Percentiles rank a stretch among this genome's conserved stretches.
These are phyloP conservation scores for Strobilomyces echinocephalus DNA, from an alignment of 768 basidiomycete genomes.

Conservation along the genomic window DNA sequence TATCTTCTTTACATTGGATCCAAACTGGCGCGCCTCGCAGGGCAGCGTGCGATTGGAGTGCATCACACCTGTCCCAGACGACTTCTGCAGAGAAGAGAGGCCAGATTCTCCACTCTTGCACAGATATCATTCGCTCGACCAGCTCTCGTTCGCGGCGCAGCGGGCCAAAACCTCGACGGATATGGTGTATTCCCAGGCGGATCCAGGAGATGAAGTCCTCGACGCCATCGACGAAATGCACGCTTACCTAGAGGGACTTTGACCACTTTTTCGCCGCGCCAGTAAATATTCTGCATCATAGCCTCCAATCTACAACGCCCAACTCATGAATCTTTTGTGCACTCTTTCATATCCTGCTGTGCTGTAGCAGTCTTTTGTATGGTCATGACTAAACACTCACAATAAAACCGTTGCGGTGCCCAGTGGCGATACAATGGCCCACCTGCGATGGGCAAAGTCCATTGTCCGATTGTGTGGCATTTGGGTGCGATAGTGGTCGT, in stretches of 20 bases:
- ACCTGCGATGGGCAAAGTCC: conserved; percentile 8
- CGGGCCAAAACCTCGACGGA: neutral
- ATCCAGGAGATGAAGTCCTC: neutral
- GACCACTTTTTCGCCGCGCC: conserved; percentile 3
- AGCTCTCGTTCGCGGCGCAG: conserved; percentile 8
- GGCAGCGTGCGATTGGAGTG: conserved; percentile 18
- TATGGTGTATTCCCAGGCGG: neutral
- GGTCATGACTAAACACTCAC: neutral
- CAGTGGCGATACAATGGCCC: conserved; percentile 6
- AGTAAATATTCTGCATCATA: neutral
- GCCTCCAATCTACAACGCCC: neutral
- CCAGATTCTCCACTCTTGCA: conserved; percentile 23
- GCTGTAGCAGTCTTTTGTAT: neutral
- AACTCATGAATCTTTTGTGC: neutral
- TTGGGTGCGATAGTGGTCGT: neutral
- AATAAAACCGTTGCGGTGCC: conserved; percentile 4
- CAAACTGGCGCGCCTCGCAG: conserved; percentile 18
- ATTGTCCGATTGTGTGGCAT: conserved; percentile 10
- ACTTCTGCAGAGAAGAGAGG: conserved; percentile 5
- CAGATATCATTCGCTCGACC: conserved; percentile 19
- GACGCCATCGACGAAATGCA: conserved; percentile 24
- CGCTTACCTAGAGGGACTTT: conserved; percentile 14
- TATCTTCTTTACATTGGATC: conserved; percentile 29
- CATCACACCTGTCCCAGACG: conserved; percentile 24
- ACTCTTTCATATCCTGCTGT: neutral